Percentiles rank a stretch among this genome's conserved stretches.
Evolutionary conservation across 225 moss, liverwort and hornwort species (phyloP).

Genomic region (Rhytidiadelphus loreus): DNA sequence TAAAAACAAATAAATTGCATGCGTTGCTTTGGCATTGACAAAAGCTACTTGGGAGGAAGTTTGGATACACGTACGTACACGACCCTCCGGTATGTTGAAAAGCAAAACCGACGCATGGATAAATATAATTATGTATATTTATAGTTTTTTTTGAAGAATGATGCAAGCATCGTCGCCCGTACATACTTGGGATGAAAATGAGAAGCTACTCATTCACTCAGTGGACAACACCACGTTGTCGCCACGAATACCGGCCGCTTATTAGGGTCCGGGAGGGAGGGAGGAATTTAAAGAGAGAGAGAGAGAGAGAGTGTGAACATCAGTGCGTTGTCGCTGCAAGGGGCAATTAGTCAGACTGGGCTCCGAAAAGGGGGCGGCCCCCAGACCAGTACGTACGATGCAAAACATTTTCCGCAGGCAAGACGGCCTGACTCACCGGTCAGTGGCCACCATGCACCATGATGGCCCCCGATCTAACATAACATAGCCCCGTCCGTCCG

Average conservation of each 20-base stretch:
- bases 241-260: neutral
- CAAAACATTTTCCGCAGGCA: neutral
- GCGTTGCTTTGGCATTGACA: no score
- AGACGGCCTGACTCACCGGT: neutral
- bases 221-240: neutral
- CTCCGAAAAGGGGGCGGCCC: neutral
- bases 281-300: neutral
- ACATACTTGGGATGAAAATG: no score
- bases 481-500: neutral
- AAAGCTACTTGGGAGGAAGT: neutral
- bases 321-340: neutral
- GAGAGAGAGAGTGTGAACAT: neutral
- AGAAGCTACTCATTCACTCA: neutral
- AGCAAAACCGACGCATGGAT: neutral
- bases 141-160: neutral
- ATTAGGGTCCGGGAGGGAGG: neutral
- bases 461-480: neutral
- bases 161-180: neutral
- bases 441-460: neutral
- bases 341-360: neutral
- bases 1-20: no score
- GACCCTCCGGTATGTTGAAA: neutral
- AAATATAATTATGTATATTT: no score
- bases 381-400: neutral
- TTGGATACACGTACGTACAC: neutral